Conservation (phyloP, 805 yeast species). For the Pichia cephalocereana region DNA sequence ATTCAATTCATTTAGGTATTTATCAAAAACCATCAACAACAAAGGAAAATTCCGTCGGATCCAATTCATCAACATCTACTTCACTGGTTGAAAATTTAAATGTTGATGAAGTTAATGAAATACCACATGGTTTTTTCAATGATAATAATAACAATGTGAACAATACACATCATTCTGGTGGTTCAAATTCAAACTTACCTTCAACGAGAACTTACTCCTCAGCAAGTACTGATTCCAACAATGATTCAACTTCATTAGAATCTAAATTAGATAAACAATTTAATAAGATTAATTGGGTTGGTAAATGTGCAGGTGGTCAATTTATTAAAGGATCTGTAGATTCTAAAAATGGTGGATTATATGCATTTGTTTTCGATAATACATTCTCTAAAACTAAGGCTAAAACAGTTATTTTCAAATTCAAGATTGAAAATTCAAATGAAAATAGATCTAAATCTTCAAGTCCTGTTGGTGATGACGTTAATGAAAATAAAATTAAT, state of each 20-base stretch:
- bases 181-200: not conserved
- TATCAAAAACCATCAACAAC: conserved; percentile 17
- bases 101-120: conserved; percentile 23
- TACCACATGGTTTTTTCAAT: conserved; percentile 22
- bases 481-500: too few relatives aligned
- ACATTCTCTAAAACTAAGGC: conserved; percentile 79
- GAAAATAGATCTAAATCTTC: not conserved
- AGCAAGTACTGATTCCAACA: not conserved
- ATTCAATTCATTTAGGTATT: conserved; percentile 38
- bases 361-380: conserved; percentile 87
- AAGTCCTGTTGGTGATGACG: too few relatives aligned
- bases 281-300: conserved; percentile 42
- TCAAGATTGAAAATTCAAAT: not conserved
- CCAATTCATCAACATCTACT: not conserved
- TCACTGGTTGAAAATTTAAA: conserved; percentile 16
- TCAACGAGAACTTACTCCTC: not conserved
- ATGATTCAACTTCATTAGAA: conserved; percentile 27
- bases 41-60: too few relatives aligned
- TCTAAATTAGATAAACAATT: conserved; percentile 51
- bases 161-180: not conserved
- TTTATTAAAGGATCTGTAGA: conserved; percentile 51
- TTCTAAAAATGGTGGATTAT: conserved; percentile 57
- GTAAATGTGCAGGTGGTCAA: conserved; percentile 51
- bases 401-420: conserved; percentile 68
- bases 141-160: not conserved